Conservation (phyloP, 2,329 filamentous ascomycete species). For the Diaporthe sp. region DNA sequence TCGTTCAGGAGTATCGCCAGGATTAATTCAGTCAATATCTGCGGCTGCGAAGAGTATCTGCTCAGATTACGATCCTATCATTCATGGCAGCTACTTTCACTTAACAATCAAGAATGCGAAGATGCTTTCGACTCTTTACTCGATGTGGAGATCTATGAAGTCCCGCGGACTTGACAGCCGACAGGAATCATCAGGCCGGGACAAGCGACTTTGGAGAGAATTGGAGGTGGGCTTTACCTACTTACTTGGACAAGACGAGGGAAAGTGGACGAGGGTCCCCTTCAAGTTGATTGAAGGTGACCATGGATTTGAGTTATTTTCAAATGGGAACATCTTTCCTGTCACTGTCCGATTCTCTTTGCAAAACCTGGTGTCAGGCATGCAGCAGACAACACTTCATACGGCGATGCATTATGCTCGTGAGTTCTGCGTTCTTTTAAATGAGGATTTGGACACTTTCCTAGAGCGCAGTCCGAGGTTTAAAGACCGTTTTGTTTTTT, state of each 20-base stretch:
- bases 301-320: too few species aligned
- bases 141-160: background rate
- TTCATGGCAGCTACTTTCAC: background rate
- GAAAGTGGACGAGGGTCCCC: too few species aligned
- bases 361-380: background rate
- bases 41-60: background rate
- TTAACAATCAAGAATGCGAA: background rate
- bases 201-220: too few species aligned
- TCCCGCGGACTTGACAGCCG: too few species aligned
- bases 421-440: background rate
- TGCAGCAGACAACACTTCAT: background rate
- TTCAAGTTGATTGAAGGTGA: too few species aligned
- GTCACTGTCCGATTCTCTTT: background rate
- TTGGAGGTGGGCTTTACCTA: too few species aligned
- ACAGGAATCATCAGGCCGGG: too few species aligned
- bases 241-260: too few species aligned
- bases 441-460: background rate
- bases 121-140: background rate
- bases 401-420: background rate
- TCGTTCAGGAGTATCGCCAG: too few species aligned
- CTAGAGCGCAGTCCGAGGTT: background rate
- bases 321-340: background rate
- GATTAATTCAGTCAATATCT: background rate
- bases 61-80: background rate
- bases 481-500: background rate